Evolutionary conservation across 371 early-diverging fungal species (phyloP).

Genomic region (Mycotypha africana): DNA sequence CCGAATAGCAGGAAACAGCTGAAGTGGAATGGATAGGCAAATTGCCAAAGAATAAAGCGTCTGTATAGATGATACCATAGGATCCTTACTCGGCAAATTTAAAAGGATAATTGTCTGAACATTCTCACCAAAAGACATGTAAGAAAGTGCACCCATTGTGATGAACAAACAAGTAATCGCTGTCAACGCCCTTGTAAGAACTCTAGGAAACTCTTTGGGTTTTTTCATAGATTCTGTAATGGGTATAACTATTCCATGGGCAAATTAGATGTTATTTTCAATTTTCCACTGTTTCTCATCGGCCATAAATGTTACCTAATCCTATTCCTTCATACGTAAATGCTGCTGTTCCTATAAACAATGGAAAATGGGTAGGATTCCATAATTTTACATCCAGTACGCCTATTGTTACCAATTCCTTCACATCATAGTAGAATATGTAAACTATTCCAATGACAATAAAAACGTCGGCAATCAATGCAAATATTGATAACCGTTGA

Average conservation of each 20-base stretch:
- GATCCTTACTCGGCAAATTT: constrained; percentile 68
- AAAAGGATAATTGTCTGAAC: constrained; percentile 77
- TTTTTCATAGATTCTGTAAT: constrained; percentile 76
- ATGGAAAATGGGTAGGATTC: constrained; percentile 65
- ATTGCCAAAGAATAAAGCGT: constrained; percentile 84
- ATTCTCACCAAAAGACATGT: constrained; percentile 73
- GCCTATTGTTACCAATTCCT: constrained; percentile 49
- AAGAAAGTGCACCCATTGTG: constrained; percentile 71
- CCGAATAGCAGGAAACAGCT: constrained; percentile 79
- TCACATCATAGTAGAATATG: constrained; percentile 69
- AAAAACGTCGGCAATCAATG: constrained; percentile 80
- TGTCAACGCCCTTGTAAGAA: constrained; percentile 61
- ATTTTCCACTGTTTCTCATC: no score
- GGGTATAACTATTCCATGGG: constrained; percentile 51
- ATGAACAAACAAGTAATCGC: constrained; percentile 69
- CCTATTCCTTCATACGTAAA: constrained; percentile 92
- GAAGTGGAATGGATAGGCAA: constrained; percentile 77
- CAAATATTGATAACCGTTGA: constrained; percentile 72
- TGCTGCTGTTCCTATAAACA: constrained; percentile 87
- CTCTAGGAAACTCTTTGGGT: constrained; percentile 70
- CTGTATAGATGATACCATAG: constrained; percentile 62
- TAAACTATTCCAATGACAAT: constrained; percentile 78
- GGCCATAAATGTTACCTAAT: no score
- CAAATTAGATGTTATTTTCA: no score
- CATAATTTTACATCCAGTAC: constrained; percentile 55